phyloP scores from a whole-genome alignment of 495 filamentous ascomycete genomes.

The Aspergillus homomorphus region DNA sequence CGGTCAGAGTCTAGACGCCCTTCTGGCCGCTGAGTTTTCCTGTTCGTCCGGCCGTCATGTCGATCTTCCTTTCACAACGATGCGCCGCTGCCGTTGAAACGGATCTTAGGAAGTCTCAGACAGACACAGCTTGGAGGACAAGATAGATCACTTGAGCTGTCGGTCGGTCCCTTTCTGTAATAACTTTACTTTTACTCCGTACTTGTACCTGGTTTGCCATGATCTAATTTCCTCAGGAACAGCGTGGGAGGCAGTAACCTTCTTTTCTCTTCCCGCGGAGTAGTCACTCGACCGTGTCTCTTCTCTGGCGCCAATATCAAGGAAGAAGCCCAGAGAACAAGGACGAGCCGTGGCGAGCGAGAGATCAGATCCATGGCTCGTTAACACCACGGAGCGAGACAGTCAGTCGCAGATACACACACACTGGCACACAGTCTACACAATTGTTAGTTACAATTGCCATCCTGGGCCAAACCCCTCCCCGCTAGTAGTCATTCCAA shows the following conservation, averaged over 20 bases:
- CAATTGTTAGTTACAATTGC: not conserved
- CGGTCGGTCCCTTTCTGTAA: not conserved
- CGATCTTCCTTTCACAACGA: slow-evolving; percentile 6
- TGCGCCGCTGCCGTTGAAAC: slow-evolving; percentile 15
- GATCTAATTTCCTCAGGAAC: not conserved
- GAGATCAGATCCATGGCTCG: slow-evolving; percentile 16
- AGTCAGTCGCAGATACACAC: not conserved
- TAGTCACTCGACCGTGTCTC: not conserved
- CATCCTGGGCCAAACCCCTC: slow-evolving; percentile 5
- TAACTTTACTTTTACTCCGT: not conserved
- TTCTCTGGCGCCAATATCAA: slow-evolving; percentile 4
- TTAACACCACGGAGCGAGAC: slow-evolving; percentile 3
- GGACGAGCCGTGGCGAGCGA: slow-evolving; percentile 11
- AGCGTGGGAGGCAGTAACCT: not conserved
- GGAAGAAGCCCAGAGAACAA: slow-evolving; percentile 6
- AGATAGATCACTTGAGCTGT: slow-evolving; percentile 4
- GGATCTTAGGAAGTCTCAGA: slow-evolving; percentile 1
- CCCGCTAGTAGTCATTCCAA: not conserved
- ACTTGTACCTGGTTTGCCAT: not conserved
- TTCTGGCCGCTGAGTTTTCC: slow-evolving; percentile 7
- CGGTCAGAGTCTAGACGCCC: slow-evolving; percentile 27
- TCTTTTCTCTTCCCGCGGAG: not conserved
- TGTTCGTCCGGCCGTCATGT: not conserved
- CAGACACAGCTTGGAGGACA: not conserved
- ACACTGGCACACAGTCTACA: not conserved